Conservation (phyloP, 2,329 filamentous ascomycete species). For the Alternaria sp. region DNA sequence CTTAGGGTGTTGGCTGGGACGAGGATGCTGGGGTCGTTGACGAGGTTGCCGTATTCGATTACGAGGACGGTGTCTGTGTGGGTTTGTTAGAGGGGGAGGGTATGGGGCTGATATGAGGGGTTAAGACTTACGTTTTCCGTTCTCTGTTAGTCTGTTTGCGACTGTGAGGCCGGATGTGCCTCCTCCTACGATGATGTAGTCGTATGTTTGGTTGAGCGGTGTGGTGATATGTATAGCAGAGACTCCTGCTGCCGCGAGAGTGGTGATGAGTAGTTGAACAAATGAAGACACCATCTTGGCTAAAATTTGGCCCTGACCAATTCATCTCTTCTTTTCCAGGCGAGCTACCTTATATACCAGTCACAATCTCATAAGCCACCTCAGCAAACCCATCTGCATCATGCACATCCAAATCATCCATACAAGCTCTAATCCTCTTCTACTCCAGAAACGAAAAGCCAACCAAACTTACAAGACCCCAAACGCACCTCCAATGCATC, state of each 20-base stretch:
- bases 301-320: no score
- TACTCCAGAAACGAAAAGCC: no score
- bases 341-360: neutral
- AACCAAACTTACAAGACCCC: neutral
- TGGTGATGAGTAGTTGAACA: neutral
- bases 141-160: constrained; percentile 26
- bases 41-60: constrained; percentile 16
- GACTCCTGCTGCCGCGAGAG: neutral
- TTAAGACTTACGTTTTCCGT: constrained; percentile 8
- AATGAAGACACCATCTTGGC: neutral
- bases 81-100: neutral
- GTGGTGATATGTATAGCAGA: neutral
- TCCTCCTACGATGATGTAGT: constrained; percentile 31
- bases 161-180: constrained; percentile 28
- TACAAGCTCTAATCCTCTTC: neutral
- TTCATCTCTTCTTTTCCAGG: neutral
- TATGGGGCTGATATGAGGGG: neutral
- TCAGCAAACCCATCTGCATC: neutral
- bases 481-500: neutral
- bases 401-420: neutral
- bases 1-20: constrained; percentile 8
- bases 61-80: constrained; percentile 18
- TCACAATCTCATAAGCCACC: no score
- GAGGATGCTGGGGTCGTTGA: constrained; percentile 9
- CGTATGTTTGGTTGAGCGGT: constrained; percentile 13